Conservation (phyloP, 495 filamentous ascomycete genomes). For the Tuber umbilicatum region DNA sequence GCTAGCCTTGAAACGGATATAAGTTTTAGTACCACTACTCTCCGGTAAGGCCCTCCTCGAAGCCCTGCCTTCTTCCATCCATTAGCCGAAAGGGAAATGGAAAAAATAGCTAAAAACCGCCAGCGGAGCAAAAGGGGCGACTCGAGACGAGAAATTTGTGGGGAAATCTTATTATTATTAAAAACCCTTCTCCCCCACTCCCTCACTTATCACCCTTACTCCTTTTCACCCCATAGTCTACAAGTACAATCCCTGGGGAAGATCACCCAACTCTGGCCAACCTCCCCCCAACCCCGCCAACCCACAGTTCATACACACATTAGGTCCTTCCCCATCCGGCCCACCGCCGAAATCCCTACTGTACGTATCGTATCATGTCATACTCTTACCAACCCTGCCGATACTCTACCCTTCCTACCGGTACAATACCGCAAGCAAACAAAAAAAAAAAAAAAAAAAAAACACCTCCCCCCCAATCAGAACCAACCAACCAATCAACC, state of each 20-base stretch:
- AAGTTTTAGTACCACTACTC: background rate
- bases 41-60: background rate
- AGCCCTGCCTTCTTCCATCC: background rate
- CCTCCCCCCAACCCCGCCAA: background rate
- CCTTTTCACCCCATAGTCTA: background rate
- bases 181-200: background rate
- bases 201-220: background rate
- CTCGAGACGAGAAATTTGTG: background rate
- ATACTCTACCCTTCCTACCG: background rate
- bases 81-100: background rate
- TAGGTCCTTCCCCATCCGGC: background rate
- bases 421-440: background rate
- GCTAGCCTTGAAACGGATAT: background rate
- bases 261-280: background rate
- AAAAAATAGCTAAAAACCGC: background rate
- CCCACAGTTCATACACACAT: background rate
- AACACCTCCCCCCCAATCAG: background rate
- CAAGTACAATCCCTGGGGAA: background rate
- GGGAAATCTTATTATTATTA: background rate
- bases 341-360: background rate
- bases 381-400: background rate
- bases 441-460: background rate
- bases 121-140: background rate
- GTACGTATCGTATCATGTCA: background rate
- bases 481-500: background rate